Evolutionary conservation across 148 eudicot genomes (phyloP), one percentile per base, ranked within the genome.

Genomic region (Camellia sinensis): DNA sequence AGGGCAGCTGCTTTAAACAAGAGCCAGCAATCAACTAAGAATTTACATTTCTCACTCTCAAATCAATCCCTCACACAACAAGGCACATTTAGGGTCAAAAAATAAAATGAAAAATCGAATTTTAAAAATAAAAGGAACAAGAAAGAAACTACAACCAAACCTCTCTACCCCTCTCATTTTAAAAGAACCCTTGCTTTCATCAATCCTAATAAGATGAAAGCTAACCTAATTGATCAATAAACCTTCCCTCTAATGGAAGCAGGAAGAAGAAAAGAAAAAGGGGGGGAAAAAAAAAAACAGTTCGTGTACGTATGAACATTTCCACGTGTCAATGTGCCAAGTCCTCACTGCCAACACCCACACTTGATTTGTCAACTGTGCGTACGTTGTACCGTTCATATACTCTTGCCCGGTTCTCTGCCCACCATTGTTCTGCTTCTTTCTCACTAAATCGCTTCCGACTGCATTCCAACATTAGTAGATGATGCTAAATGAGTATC

Each of bases 401-500:
- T 59, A 93, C 99, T 86, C 97, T 89, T 79, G 86, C 89, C 54
- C 99, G 89, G 74, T 95, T 95, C 87, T 93, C 97, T 56, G 97
- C 84, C 99, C 99, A 95, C 99, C 99, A 95, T 74, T 89, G 90
- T 80, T 95, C 99, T 73, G 99, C 99, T 91, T 95, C 97, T 79
- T 93, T 92, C 85, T 95, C 99, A 61, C 94, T 91, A 82, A 95
- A 93, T 81, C 99, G 87, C 86, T 92, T 93, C 79, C 99, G 97
- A 79, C 99, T 93, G 97, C 91, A 89, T 71, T 78, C 52, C 43
- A 44, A 71, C 21, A 66, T 67, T 75, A 56, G 52, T 14, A 18
- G 13, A 41, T 18, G 37, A 56, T 59, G 29, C 59, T 59, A 12
- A 17, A 64, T 29, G 14, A 64, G 21, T 13, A 41, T 68, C 18